Evolutionary conservation across 768 basidiomycete genomes (phyloP).

Genomic region (Boletales sp.): DNA sequence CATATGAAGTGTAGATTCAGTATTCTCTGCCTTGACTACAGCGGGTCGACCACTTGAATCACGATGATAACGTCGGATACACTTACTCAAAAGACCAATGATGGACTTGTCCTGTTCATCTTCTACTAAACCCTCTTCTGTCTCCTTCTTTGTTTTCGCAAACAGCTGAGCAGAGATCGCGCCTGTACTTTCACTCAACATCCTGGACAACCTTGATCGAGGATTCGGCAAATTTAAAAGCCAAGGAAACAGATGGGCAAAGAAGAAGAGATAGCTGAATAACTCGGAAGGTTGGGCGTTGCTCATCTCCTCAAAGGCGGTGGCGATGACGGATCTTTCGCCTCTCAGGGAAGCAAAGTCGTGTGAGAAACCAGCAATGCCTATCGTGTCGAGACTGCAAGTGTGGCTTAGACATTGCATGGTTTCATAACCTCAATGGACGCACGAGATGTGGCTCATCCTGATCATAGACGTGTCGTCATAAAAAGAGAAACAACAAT

Average conservation of each 20-base stretch:
- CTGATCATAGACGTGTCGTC: constrained; percentile 9
- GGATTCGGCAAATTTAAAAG: constrained; percentile 32
- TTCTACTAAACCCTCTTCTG: constrained; percentile 23
- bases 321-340: constrained; percentile 9
- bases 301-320: constrained; percentile 22
- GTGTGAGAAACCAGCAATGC: constrained; percentile 43
- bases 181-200: constrained; percentile 28
- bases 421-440: not conserved
- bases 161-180: constrained; percentile 34
- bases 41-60: not conserved
- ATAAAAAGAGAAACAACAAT: no score
- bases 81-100: constrained; percentile 36
- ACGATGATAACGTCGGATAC: not conserved
- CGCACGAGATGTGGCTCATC: constrained; percentile 47
- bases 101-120: constrained; percentile 34
- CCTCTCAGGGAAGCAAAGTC: constrained; percentile 44
- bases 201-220: constrained; percentile 22
- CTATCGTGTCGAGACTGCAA: constrained; percentile 39
- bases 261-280: constrained; percentile 15
- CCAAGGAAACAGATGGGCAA: constrained; percentile 30
- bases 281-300: not conserved
- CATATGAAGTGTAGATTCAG: constrained; percentile 30
- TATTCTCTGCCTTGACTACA: constrained; percentile 37
- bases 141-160: constrained; percentile 31
- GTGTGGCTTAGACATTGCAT: not conserved